These are phyloP conservation scores for Pulveroboletus sp. DNA, from an alignment of 768 basidiomycete genomes.

Conservation along the genomic window DNA sequence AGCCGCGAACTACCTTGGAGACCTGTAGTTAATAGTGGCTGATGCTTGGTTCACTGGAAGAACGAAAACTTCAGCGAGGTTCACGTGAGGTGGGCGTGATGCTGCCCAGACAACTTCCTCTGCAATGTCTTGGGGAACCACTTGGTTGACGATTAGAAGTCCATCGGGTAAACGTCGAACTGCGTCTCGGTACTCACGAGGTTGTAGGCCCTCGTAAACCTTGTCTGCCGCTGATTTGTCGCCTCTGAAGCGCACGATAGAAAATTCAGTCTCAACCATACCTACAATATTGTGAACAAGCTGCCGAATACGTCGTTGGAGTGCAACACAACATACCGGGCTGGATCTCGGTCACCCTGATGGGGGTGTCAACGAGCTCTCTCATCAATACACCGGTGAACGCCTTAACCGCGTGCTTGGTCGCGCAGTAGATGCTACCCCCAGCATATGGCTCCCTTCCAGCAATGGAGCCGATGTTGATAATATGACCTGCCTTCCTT, in stretches of 20 bases:
- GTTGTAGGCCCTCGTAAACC: slow-evolving; percentile 86
- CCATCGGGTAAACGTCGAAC: not conserved
- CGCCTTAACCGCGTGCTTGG: slow-evolving; percentile 80
- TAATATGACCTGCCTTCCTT: slow-evolving; percentile 78
- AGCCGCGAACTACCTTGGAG: slow-evolving; percentile 10
- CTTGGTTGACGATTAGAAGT: slow-evolving; percentile 34
- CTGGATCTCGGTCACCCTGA: slow-evolving; percentile 92
- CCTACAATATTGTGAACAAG: slow-evolving; percentile 35
- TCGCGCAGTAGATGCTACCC: slow-evolving; percentile 90
- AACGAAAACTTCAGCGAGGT: slow-evolving; percentile 77
- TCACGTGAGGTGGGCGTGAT: slow-evolving; percentile 85
- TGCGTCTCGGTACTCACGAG: slow-evolving; percentile 48
- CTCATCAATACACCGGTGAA: slow-evolving; percentile 79
- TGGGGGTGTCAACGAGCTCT: slow-evolving; percentile 88
- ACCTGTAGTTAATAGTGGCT: slow-evolving; percentile 57
- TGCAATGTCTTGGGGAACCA: slow-evolving; percentile 82
- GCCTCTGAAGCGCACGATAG: slow-evolving; percentile 83
- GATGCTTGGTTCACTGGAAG: slow-evolving; percentile 79
- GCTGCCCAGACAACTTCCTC: slow-evolving; percentile 99
- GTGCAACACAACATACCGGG: slow-evolving; percentile 52
- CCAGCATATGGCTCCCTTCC: slow-evolving; percentile 85
- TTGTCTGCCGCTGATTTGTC: slow-evolving; percentile 77
- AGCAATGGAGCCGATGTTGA: slow-evolving; percentile 93
- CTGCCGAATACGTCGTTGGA: slow-evolving; percentile 1
- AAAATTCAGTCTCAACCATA: slow-evolving; percentile 93